Evolutionary conservation across 2,329 filamentous ascomycete genomes (phyloP).

Genomic region (Claviceps arundinis): DNA sequence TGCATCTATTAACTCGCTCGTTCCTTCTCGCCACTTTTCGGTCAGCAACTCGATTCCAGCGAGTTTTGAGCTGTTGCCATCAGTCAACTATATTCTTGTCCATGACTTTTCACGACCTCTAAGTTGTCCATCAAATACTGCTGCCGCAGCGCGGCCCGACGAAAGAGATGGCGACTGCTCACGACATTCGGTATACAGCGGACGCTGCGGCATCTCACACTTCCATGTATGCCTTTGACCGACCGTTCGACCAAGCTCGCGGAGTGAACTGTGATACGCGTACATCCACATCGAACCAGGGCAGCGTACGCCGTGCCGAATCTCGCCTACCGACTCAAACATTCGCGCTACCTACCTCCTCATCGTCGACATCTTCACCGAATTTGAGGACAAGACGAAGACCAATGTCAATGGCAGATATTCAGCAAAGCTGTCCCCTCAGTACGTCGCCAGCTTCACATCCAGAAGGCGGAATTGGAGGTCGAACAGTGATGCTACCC

Average conservation of each 20-base stretch:
- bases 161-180: slow-evolving; percentile 30
- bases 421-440: slow-evolving; percentile 18
- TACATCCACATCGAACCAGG: not conserved
- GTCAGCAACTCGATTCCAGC: not conserved
- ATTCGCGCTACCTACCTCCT: slow-evolving; percentile 47
- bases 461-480: slow-evolving; percentile 12
- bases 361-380: slow-evolving; percentile 23
- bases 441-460: slow-evolving; percentile 16
- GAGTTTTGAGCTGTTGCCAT: not conserved
- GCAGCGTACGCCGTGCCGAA: slow-evolving; percentile 2
- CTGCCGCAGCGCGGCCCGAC: slow-evolving; percentile 36
- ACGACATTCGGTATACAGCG: slow-evolving; percentile 23
- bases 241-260: slow-evolving; percentile 6
- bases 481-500: slow-evolving; percentile 31
- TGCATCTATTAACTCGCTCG: not conserved
- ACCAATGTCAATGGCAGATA: slow-evolving; percentile 40
- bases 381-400: slow-evolving; percentile 37
- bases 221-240: slow-evolving; percentile 7
- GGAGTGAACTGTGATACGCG: not conserved
- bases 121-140: slow-evolving; percentile 28
- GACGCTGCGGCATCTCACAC: slow-evolving; percentile 10
- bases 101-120: slow-evolving; percentile 27
- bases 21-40: not conserved
- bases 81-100: slow-evolving; percentile 8
- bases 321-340: slow-evolving; percentile 45